These are phyloP conservation scores for Acanthamoeba triangularis DNA, from an alignment of 208 protist species.

Conservation along the genomic window DNA sequence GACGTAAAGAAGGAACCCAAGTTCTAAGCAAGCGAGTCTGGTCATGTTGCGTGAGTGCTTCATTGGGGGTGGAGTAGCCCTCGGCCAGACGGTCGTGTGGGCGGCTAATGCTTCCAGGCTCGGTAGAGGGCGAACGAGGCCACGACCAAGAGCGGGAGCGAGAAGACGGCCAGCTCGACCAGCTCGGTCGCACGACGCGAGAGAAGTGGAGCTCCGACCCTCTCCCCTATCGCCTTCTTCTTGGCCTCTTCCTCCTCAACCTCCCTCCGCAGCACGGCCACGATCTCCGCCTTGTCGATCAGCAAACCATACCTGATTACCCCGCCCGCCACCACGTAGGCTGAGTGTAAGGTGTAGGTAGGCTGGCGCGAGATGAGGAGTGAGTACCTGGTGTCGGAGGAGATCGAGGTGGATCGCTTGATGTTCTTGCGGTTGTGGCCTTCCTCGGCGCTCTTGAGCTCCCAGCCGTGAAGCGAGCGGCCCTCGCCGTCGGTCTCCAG, in stretches of 20 bases:
- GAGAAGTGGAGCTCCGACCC: background rate
- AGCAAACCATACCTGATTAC: background rate
- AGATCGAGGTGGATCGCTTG: conserved; percentile 6
- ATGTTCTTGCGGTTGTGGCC: conserved; percentile 29
- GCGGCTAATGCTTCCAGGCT: background rate
- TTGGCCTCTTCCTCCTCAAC: background rate
- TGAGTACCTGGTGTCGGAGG: background rate
- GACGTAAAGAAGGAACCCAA: conserved; percentile 12
- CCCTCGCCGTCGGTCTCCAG: conserved; percentile 18
- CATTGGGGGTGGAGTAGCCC: too few species aligned
- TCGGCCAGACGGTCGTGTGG: too few species aligned
- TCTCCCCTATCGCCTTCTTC: background rate
- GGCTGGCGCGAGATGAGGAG: too few species aligned
- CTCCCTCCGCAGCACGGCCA: background rate
- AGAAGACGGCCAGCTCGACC: conserved; percentile 3
- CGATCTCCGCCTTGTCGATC: background rate
- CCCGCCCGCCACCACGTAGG: too few species aligned
- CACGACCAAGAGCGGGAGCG: background rate
- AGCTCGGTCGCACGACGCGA: background rate
- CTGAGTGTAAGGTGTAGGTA: background rate
- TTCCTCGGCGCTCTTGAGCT: conserved; percentile 17
- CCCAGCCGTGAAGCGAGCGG: conserved; percentile 56
- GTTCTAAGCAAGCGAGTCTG: background rate
- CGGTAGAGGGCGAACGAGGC: background rate
- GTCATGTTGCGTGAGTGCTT: background rate